A percentile compares a stretch with the other conserved stretches of the same genome.
Conservation (phyloP, 2,329 filamentous ascomycete species). For the Ophiognomonia clavigignenti-juglandacearum region DNA sequence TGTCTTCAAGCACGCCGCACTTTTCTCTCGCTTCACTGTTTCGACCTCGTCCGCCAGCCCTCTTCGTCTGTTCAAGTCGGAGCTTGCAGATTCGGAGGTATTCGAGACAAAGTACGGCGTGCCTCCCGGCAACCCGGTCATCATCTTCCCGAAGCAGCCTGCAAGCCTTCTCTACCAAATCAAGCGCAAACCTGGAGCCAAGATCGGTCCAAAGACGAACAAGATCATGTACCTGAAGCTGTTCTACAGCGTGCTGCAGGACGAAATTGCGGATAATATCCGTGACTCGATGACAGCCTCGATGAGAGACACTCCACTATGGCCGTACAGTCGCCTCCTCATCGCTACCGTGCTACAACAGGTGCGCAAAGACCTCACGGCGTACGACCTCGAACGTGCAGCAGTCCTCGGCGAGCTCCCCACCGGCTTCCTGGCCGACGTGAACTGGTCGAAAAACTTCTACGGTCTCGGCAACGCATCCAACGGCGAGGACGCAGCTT, state of each 20-base stretch:
- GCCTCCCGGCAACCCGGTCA: constrained; percentile 45
- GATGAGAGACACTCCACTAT: constrained; percentile 35
- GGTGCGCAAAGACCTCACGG: constrained; percentile 37
- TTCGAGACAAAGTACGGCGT: constrained; percentile 62
- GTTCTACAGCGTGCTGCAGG: constrained; percentile 70
- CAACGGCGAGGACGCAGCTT: constrained; percentile 18
- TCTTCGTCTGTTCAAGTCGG: constrained; percentile 66
- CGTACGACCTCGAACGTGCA: constrained; percentile 51
- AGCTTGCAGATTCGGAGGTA: constrained; percentile 64
- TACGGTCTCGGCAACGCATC: constrained; percentile 39
- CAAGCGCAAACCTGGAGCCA: constrained; percentile 41
- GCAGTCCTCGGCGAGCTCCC: constrained; percentile 48
- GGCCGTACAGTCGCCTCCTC: constrained; percentile 43
- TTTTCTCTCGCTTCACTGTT: constrained; percentile 89
- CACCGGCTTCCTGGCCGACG: constrained; percentile 40
- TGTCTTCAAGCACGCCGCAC: constrained; percentile 75
- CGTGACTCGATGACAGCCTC: constrained; percentile 35
- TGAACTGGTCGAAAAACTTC: constrained; percentile 47
- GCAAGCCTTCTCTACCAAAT: constrained; percentile 79
- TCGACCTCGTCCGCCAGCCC: constrained; percentile 74
- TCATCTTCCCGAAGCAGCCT: constrained; percentile 77
- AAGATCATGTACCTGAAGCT: constrained; percentile 64
- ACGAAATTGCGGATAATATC: constrained; percentile 59
- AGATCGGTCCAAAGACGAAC: constrained; percentile 28
- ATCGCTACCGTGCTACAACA: constrained; percentile 38